Evolutionary conservation across 768 basidiomycete genomes (phyloP).

Genomic region (Neoboletus brunneissimus): DNA sequence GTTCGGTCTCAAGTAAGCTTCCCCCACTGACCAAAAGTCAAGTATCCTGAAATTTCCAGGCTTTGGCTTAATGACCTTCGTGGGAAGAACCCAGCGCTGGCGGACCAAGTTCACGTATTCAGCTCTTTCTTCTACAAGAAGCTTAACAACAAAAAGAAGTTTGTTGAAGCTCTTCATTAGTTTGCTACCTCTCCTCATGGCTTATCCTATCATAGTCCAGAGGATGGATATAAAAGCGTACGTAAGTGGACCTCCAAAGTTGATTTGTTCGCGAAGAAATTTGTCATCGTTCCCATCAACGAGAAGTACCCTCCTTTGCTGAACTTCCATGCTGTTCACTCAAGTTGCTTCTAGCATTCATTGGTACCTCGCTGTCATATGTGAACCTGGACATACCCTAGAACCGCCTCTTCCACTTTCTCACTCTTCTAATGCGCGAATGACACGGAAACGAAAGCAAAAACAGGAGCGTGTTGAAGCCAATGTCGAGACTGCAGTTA

Average conservation of each 20-base stretch:
- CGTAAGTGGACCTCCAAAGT: slow-evolving; percentile 92
- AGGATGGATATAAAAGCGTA: slow-evolving; percentile 79
- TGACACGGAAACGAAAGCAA: slow-evolving; percentile 26
- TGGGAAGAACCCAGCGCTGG: slow-evolving; percentile 53
- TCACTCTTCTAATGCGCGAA: slow-evolving; percentile 8
- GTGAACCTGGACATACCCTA: slow-evolving; percentile 66
- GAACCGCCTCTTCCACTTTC: slow-evolving; percentile 42
- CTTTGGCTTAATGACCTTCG: slow-evolving; percentile 65
- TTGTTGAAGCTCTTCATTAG: slow-evolving; percentile 15
- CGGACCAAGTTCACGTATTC: slow-evolving; percentile 82
- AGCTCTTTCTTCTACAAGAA: slow-evolving; percentile 99
- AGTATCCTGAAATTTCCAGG: slow-evolving; percentile 38
- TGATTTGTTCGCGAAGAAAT: slow-evolving; percentile 87
- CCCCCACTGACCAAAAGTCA: neutral
- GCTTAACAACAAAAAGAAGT: slow-evolving; percentile 63
- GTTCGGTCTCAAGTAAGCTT: slow-evolving; percentile 84
- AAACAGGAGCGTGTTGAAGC: slow-evolving; percentile 5
- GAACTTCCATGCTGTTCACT: neutral
- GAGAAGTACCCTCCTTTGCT: slow-evolving; percentile 66
- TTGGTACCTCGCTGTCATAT: slow-evolving; percentile 97
- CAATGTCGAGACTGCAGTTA: neutral
- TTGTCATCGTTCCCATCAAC: slow-evolving; percentile 93
- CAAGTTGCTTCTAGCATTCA: slow-evolving; percentile 59
- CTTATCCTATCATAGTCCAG: slow-evolving; percentile 33
- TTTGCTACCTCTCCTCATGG: slow-evolving; percentile 11